Conservation (phyloP, 163 green algal species). For the Scenedesmus sp. region DNA sequence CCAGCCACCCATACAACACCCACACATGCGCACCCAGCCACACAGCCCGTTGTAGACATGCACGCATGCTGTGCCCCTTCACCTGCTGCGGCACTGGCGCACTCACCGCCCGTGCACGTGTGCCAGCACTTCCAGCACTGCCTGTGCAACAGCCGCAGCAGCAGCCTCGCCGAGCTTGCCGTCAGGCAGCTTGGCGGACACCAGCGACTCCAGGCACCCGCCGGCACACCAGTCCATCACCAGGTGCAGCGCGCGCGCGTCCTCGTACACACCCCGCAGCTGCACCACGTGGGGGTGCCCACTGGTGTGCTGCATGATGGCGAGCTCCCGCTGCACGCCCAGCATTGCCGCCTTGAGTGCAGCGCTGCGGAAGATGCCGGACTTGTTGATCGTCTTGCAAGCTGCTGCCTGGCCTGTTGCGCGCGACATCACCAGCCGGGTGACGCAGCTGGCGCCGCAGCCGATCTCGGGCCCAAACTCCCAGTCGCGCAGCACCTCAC, state of each 20-base stretch:
- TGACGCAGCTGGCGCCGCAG: slow-evolving; percentile 79
- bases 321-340: slow-evolving; percentile 75
- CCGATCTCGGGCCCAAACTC: slow-evolving; percentile 60
- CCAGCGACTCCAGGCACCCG: slow-evolving; percentile 87
- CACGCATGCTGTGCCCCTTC: neutral
- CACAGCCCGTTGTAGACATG: neutral
- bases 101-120: slow-evolving; percentile 70
- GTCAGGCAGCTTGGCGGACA: slow-evolving; percentile 65
- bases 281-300: slow-evolving; percentile 79
- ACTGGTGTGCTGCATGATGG: slow-evolving; percentile 84
- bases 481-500: slow-evolving; percentile 47
- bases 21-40: neutral
- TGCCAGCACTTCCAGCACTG: slow-evolving; percentile 79
- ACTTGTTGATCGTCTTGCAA: slow-evolving; percentile 88
- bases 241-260: slow-evolving; percentile 91
- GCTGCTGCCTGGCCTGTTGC: slow-evolving; percentile 67
- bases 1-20: too few species aligned
- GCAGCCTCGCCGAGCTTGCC: slow-evolving; percentile 45
- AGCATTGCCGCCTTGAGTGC: slow-evolving; percentile 72
- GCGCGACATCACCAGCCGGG: slow-evolving; percentile 70
- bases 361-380: slow-evolving; percentile 67
- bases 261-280: slow-evolving; percentile 90
- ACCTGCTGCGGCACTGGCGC: neutral
- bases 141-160: slow-evolving; percentile 67
- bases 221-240: slow-evolving; percentile 92